These are phyloP conservation scores for Linnemannia schmuckeri DNA, from an alignment of 192 early-diverging fungal species.

Conservation along the genomic window DNA sequence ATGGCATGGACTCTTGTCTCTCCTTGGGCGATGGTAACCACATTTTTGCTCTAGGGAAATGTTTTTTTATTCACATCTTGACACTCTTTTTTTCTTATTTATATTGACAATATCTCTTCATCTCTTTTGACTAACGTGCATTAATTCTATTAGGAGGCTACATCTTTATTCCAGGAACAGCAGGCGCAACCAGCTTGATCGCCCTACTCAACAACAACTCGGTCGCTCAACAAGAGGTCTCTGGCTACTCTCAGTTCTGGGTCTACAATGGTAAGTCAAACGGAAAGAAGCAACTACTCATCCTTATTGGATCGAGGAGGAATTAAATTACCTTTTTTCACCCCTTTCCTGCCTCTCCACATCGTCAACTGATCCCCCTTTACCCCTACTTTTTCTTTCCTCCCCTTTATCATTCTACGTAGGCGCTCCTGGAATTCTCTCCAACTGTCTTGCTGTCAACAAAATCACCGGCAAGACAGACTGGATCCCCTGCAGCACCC, in stretches of 20 bases:
- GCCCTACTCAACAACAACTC: constrained; percentile 8
- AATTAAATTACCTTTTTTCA: no score
- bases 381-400: background rate
- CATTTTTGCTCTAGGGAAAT: background rate
- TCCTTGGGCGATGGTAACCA: constrained; percentile 9
- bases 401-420: background rate
- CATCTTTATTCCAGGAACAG: constrained; percentile 14
- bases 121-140: background rate
- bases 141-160: background rate
- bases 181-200: background rate
- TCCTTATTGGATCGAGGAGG: no score
- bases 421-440: constrained; percentile 21
- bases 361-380: no score
- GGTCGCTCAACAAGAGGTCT: constrained; percentile 1
- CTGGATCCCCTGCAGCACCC: constrained; percentile 28
- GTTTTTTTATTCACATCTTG: background rate
- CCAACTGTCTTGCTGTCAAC: constrained; percentile 36
- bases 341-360: no score
- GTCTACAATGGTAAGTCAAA: background rate
- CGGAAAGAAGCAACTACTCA: no score
- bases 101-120: background rate
- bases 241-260: constrained; percentile 17
- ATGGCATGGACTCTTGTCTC: constrained; percentile 2
- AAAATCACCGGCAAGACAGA: constrained; percentile 28
- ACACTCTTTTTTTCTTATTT: background rate